Evolutionary conservation across 1,284 basidiomycete genomes (phyloP).

Genomic region (Fomitiporia mediterranea): DNA sequence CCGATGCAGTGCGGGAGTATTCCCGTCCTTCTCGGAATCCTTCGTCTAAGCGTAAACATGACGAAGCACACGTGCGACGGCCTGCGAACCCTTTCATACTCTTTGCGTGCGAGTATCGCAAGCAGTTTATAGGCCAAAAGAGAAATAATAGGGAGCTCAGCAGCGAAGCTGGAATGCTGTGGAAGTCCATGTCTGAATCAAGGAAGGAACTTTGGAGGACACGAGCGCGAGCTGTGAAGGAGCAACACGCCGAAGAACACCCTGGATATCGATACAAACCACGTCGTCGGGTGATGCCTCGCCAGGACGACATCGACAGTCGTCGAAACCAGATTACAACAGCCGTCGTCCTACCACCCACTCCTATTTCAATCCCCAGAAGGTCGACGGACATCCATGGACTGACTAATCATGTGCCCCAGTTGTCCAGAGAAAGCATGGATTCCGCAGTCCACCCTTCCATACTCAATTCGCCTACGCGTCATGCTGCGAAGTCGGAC

Average conservation of each 20-base stretch:
- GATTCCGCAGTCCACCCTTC: no score
- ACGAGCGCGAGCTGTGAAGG: constrained; percentile 54
- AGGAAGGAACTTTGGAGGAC: constrained; percentile 48
- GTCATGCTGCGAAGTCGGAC: no score
- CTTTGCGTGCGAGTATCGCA: constrained; percentile 47
- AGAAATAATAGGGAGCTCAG: constrained; percentile 54
- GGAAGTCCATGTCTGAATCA: constrained; percentile 44
- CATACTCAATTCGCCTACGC: no score
- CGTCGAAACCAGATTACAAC: neutral
- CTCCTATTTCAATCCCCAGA: neutral
- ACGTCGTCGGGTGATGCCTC: constrained; percentile 32
- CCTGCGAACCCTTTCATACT: constrained; percentile 84
- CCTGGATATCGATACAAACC: constrained; percentile 56
- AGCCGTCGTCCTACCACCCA: neutral
- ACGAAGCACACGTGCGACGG: constrained; percentile 45
- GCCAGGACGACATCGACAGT: neutral
- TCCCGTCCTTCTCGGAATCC: neutral
- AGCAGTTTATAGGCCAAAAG: constrained; percentile 40
- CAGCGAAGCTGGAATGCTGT: constrained; percentile 48
- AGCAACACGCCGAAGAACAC: constrained; percentile 48
- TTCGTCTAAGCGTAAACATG: neutral
- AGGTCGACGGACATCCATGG: neutral
- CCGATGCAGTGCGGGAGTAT: neutral
- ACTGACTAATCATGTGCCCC: neutral
- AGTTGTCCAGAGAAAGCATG: neutral